Base-by-base conservation (phyloP, 768 basidiomycete species). In the Chalciporus sphaerocephalus region DNA sequence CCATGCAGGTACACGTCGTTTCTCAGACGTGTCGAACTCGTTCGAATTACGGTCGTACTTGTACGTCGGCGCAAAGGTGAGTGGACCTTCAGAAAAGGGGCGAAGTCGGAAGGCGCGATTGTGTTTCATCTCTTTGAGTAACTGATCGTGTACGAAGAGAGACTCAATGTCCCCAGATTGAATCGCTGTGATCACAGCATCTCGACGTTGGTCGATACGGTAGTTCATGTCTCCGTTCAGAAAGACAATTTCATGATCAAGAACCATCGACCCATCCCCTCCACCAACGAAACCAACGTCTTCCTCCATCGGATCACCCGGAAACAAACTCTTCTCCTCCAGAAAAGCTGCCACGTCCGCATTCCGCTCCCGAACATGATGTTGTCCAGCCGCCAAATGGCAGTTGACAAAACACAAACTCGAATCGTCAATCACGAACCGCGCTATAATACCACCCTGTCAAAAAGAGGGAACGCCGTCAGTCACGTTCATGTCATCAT, bases 391-490 rank as follows among this genome's bases (percentile, higher is more conserved):
- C n/a, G 94, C 95, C 48, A 99, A 78, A 73, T 99, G 95, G 53
- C 89, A 92, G 67, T 99, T 99, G 69, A 98, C 81, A 58, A 96
- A 87, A 67, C 95, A 98, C 12, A 97, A 61, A 0, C 91, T 94
- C 2, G 93, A 87, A 63, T 97, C 92, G 48, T 92, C 92, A 36
- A 98, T 75, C 6, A 93, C 79, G 50, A 96, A 83, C 16, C 94
- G 81, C 3, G 87, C 80, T n/a, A 93, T 78, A 51, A 96, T 93
- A 0, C 85, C 93, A 8, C 93, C 93, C 89, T 93, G 55, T n/a
- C n/a, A 9, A 42, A 45, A 40, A n/a, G 20, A 38, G 23, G 20
- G 9, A 6, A 18, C 6, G 5, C 17, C 40, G 5, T 45, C 24
- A 42, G 34, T 46, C 37, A 6, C 33, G 8, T 48, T 16, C 45